These are phyloP conservation scores for Oryza punctata DNA, from an alignment of 176 grass and related monocot genomes.

Conservation along the genomic window DNA sequence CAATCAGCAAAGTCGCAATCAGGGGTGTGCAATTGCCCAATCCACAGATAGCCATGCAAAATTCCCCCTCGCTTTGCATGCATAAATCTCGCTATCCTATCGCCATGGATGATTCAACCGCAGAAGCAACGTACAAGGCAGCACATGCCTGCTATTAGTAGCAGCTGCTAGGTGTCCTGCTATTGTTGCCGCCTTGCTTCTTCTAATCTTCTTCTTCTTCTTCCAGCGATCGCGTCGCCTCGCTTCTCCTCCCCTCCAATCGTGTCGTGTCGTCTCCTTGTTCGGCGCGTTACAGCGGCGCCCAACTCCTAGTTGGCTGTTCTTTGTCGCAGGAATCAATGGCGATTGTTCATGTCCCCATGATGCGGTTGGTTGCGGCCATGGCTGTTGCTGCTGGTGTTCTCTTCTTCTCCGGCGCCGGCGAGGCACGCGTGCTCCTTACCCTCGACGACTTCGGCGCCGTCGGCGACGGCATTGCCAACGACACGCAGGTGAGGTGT, in stretches of 20 bases:
- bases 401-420: neutral
- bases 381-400: neutral
- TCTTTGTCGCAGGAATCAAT: neutral
- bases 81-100: conserved; percentile 15
- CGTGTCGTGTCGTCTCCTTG: neutral
- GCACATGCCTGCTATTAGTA: conserved; percentile 25
- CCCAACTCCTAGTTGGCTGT: neutral
- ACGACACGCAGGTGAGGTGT: conserved; percentile 53
- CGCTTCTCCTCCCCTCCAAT: neutral
- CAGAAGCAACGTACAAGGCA: neutral
- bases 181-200: neutral
- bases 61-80: neutral
- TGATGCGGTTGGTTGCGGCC: conserved; percentile 2
- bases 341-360: neutral
- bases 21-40: neutral
- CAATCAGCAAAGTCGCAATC: neutral
- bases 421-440: conserved; percentile 41
- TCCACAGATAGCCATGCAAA: neutral
- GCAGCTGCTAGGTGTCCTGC: conserved; percentile 20
- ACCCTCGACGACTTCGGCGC: conserved; percentile 66
- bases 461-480: conserved; percentile 61
- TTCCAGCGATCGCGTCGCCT: neutral
- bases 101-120: neutral
- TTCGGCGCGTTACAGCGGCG: neutral
- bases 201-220: neutral